Conservation (phyloP, 2,329 filamentous ascomycete genomes). For the Cryphonectria parasitica region DNA sequence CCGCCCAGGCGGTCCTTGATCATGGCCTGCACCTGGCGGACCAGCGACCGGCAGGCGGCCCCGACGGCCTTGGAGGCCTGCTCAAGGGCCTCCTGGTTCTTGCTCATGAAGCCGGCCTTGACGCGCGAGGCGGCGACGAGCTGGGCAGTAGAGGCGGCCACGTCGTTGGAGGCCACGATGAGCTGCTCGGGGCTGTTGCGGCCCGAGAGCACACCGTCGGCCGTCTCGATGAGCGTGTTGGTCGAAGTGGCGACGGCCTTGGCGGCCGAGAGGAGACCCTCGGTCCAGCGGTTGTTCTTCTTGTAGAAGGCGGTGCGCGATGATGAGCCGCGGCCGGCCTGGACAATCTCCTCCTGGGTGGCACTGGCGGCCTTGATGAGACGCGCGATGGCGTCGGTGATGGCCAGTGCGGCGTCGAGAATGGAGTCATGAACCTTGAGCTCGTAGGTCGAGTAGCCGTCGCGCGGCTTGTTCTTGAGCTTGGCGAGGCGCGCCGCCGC, state of each 20-base stretch:
- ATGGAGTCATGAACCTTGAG: conserved; percentile 95
- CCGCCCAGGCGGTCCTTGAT: conserved; percentile 79
- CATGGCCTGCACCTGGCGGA: conserved; percentile 91
- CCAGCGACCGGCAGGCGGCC: conserved; percentile 81
- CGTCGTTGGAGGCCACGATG: conserved; percentile 96
- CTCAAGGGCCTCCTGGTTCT: conserved; percentile 91
- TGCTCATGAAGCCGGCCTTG: conserved; percentile 97
- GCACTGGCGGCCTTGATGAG: conserved; percentile 93
- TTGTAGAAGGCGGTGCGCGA: conserved; percentile 97
- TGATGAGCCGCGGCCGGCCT: conserved; percentile 84
- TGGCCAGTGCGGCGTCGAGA: conserved; percentile 86
- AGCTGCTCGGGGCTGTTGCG: conserved; percentile 95
- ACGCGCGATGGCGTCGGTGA: conserved; percentile 90
- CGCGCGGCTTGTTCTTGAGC: conserved; percentile 93
- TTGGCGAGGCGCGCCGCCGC: conserved; percentile 88
- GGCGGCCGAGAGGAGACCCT: conserved; percentile 93
- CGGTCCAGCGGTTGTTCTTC: conserved; percentile 99
- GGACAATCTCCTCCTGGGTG: conserved; percentile 95
- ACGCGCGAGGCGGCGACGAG: conserved; percentile 93
- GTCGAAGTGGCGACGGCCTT: conserved; percentile 95
- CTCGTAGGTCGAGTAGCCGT: conserved; percentile 94
- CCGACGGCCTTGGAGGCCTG: conserved; percentile 92
- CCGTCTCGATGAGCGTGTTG: conserved; percentile 96
- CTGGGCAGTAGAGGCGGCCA: conserved; percentile 94
- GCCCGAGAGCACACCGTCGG: conserved; percentile 89